Percentiles rank a stretch among this genome's conserved stretches.
Conservation (phyloP, 805 yeast species). For the Metschnikowia cubensis region DNA sequence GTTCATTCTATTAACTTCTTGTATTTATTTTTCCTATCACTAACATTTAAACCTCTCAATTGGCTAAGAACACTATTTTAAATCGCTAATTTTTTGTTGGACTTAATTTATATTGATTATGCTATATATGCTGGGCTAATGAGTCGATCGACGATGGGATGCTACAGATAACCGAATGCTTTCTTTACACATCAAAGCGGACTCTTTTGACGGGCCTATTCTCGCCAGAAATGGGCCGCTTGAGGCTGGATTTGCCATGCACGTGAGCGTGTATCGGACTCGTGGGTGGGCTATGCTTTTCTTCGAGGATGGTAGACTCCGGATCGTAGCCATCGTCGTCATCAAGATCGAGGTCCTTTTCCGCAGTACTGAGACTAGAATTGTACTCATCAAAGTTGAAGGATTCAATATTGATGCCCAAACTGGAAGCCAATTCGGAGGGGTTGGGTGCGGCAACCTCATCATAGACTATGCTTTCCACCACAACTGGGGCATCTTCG, state of each 20-base stretch:
- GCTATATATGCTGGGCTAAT: background rate
- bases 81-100: too few species aligned
- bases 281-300: constrained; percentile 12
- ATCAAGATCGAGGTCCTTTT: constrained; percentile 23
- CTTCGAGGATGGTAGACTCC: constrained; percentile 11
- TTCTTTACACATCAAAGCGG: constrained; percentile 23
- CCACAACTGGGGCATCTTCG: background rate
- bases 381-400: constrained; percentile 19
- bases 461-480: background rate
- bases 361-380: constrained; percentile 11
- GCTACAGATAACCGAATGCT: too few species aligned
- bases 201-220: constrained; percentile 26
- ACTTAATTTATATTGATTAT: background rate
- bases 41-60: too few species aligned
- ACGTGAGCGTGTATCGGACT: constrained; percentile 5
- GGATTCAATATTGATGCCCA: constrained; percentile 23
- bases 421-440: constrained; percentile 17
- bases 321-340: constrained; percentile 24
- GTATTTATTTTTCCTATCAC: too few species aligned
- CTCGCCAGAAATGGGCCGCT: constrained; percentile 18
- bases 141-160: too few species aligned
- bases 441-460: background rate
- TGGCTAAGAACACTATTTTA: too few species aligned
- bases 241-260: constrained; percentile 22
- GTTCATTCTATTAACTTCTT: too few species aligned